Base-by-base conservation (phyloP, 2,329 filamentous ascomycete species). In the Cladosporium austrohemisphaericum region DNA sequence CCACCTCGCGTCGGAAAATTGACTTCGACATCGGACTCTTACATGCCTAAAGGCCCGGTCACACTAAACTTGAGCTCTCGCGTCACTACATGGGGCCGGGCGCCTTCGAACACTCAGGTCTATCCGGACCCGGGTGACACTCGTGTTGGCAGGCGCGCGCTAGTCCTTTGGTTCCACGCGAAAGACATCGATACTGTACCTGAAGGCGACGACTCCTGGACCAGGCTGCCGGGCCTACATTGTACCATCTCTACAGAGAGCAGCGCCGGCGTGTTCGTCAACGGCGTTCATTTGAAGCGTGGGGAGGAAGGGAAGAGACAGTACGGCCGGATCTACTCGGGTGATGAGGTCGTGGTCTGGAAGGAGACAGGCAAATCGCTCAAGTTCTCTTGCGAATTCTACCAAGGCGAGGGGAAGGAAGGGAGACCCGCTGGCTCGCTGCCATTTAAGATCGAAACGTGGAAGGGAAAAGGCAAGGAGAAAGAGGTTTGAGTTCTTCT, bases 191-290 rank as follows among this genome's bases (percentile, higher is more conserved):
- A 88, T 11, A 50, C 74, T 75, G 44, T 72, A 73, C 28, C 77
- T 67, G 8, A 64, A 36, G 57, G 65, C 43, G 68, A 77, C 44
- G 80, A 78, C 61, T 75, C 77, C 50, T 83, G 75, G 72, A 75
- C 71, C 8, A 68, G 67, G 13, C 59, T 80, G 1, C 67, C 68
- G 2, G 77, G 80, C 10, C 72, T 84, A 2, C 84, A 84, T 58
- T 77, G 80, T 3, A 85, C 90, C 53, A 83, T 96, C 43, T 85
- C 85, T 1, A 94, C 89, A 3, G 89, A 90, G 59, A 85, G 88
- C 3, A 85, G 83, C 5, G 74, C 76, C 22, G 88, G 88, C 16
- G 88, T 96, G 54, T 77, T 74, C 57, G 76, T 97, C 62, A 96
- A 96, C 60, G 83, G 80, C 22, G 76, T 80, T n/a, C 73, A 75